phyloP scores from a whole-genome alignment of 495 filamentous ascomycete genomes.

The Stereocaulon alpinum region DNA sequence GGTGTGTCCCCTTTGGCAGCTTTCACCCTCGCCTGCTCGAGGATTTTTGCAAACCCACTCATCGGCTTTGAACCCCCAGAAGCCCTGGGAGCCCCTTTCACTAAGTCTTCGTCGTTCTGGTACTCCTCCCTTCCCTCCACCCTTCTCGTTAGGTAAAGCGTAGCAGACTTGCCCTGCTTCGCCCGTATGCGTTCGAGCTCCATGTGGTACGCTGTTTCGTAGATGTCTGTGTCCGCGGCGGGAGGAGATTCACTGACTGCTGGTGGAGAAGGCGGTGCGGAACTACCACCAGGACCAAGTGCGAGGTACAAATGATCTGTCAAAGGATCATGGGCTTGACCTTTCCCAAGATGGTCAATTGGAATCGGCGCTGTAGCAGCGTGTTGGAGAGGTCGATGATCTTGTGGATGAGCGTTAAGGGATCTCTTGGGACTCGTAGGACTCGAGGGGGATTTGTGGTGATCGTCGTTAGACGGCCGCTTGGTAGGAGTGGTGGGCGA shows the following conservation, averaged over 20 bases:
- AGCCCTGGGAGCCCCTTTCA: not conserved
- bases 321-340: constrained; percentile 55
- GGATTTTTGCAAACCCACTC: constrained; percentile 20
- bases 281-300: constrained; percentile 48
- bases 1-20: constrained; percentile 8
- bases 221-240: constrained; percentile 70
- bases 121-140: constrained; percentile 40
- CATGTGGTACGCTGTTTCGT: constrained; percentile 73
- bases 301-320: constrained; percentile 57
- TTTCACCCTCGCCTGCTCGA: constrained; percentile 26
- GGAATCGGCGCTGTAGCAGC: constrained; percentile 17
- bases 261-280: constrained; percentile 24
- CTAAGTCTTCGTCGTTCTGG: constrained; percentile 26
- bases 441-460: constrained; percentile 3
- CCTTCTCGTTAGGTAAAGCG: constrained; percentile 49
- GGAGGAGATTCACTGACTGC: constrained; percentile 69
- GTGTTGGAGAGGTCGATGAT: constrained; percentile 12
- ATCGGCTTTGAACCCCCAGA: constrained; percentile 5
- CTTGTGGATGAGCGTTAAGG: constrained; percentile 20
- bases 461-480: constrained; percentile 15
- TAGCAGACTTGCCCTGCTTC: constrained; percentile 28
- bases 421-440: constrained; percentile 12
- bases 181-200: constrained; percentile 65
- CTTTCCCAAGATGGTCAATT: constrained; percentile 34
- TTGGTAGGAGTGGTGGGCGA: constrained; percentile 16